Conservation (phyloP, 2,329 filamentous ascomycete species). For the Cladophialophora chaetospira region DNA sequence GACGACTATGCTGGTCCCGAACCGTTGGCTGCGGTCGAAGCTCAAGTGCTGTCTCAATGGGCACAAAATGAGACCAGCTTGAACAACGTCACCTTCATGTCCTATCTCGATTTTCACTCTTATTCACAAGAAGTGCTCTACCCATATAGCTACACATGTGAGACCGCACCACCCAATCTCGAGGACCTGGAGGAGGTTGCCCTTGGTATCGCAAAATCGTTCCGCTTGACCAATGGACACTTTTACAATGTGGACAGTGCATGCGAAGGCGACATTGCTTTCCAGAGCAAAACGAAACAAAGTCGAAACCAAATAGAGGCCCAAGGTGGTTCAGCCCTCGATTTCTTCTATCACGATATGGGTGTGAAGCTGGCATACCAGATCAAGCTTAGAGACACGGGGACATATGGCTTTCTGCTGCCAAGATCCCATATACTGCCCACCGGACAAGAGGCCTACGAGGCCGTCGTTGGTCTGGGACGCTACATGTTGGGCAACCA, state of each 20-base stretch:
- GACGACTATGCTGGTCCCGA: slow-evolving; percentile 83
- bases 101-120: slow-evolving; percentile 85
- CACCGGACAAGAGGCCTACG: slow-evolving; percentile 83
- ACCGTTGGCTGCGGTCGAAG: slow-evolving; percentile 82
- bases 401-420: slow-evolving; percentile 89
- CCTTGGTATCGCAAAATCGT: slow-evolving; percentile 83
- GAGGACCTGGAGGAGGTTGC: slow-evolving; percentile 92
- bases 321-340: slow-evolving; percentile 81
- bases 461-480: slow-evolving; percentile 80
- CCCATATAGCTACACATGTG: slow-evolving; percentile 86
- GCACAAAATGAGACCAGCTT: slow-evolving; percentile 73
- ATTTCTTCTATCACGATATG: slow-evolving; percentile 93
- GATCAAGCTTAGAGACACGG: slow-evolving; percentile 87
- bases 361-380: slow-evolving; percentile 84
- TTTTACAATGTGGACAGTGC: slow-evolving; percentile 77
- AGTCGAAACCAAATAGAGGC: slow-evolving; percentile 64
- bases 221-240: slow-evolving; percentile 76
- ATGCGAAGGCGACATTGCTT: slow-evolving; percentile 73
- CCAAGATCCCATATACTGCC: slow-evolving; percentile 85
- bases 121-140: slow-evolving; percentile 95
- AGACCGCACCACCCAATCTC: slow-evolving; percentile 73
- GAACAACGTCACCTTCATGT: slow-evolving; percentile 75
- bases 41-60: slow-evolving; percentile 75
- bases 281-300: slow-evolving; percentile 32
- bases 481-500: slow-evolving; percentile 65